Evolutionary conservation across 2,329 filamentous ascomycete species (phyloP).

Genomic region (Pseudogymnoascus sp.): DNA sequence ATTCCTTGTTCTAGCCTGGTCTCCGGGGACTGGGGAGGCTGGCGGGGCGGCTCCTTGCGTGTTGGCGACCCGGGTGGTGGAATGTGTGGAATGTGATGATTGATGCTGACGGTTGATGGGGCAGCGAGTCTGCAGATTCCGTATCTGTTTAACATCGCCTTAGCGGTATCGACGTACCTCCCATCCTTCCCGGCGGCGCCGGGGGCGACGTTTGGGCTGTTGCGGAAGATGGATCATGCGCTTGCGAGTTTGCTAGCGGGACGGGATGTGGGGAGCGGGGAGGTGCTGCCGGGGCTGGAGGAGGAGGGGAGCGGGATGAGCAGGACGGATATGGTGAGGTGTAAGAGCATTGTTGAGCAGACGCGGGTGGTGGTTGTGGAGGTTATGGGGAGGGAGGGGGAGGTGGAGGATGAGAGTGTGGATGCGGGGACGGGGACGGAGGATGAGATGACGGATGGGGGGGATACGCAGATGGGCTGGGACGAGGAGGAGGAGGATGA

Average conservation of each 20-base stretch:
- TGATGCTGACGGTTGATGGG: constrained; percentile 33
- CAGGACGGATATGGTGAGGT: constrained; percentile 76
- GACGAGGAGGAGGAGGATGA: constrained; percentile 38
- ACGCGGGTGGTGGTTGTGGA: constrained; percentile 64
- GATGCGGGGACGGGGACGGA: constrained; percentile 12
- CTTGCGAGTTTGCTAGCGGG: constrained; percentile 69
- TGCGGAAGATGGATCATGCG: constrained; percentile 74
- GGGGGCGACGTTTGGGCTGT: constrained; percentile 57
- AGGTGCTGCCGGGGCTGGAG: constrained; percentile 62
- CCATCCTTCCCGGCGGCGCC: constrained; percentile 62
- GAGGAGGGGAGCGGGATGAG: constrained; percentile 57
- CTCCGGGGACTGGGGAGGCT: too few relatives aligned
- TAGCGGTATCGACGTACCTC: constrained; percentile 63
- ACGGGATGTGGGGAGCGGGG: constrained; percentile 55
- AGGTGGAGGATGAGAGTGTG: constrained; percentile 31
- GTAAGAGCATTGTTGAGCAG: constrained; percentile 71
- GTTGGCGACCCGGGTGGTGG: neutral
- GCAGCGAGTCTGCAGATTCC: constrained; percentile 72
- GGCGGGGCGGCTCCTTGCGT: neutral
- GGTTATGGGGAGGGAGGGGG: constrained; percentile 48
- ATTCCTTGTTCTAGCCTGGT: neutral
- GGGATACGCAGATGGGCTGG: constrained; percentile 25
- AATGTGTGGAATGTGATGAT: neutral
- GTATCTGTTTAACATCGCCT: constrained; percentile 70
- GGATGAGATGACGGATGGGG: constrained; percentile 23